Evolutionary conservation across 2,329 filamentous ascomycete species (phyloP).

Genomic region (Huntiella moniliformis): DNA sequence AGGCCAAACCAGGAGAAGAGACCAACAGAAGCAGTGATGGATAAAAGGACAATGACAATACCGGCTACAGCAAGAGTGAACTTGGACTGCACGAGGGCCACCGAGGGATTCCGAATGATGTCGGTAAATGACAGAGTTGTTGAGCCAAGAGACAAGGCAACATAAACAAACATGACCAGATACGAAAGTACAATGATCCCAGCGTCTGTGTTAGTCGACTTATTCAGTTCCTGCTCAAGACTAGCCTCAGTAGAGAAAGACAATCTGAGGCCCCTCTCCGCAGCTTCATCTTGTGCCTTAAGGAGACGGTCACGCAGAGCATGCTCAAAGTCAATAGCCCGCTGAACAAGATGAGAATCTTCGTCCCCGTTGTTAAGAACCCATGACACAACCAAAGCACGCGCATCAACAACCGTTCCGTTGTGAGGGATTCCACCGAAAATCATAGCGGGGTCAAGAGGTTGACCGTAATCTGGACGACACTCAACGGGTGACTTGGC

Average conservation of each 20-base stretch:
- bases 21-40: conserved; percentile 84
- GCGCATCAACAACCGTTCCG: conserved; percentile 46
- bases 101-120: conserved; percentile 62
- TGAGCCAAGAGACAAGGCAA: conserved; percentile 78
- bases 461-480: conserved; percentile 74
- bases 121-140: conserved; percentile 63
- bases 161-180: conserved; percentile 96
- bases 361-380: conserved; percentile 76
- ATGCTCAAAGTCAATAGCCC: conserved; percentile 78
- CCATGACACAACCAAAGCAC: conserved; percentile 81
- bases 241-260: conserved; percentile 95
- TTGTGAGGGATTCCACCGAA: conserved; percentile 55
- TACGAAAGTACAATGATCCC: conserved; percentile 96
- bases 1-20: conserved; percentile 82
- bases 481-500: conserved; percentile 66
- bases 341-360: conserved; percentile 47
- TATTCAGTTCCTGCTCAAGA: conserved; percentile 87
- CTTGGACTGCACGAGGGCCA: conserved; percentile 84
- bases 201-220: conserved; percentile 94
- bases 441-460: conserved; percentile 67
- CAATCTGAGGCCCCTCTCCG: conserved; percentile 57
- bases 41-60: conserved; percentile 93
- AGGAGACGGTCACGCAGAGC: conserved; percentile 56
- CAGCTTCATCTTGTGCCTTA: conserved; percentile 63
- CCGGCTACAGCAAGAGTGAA: conserved; percentile 89